Conservation (phyloP, 139 green algal genomes). For the Chlorella sp. region DNA sequence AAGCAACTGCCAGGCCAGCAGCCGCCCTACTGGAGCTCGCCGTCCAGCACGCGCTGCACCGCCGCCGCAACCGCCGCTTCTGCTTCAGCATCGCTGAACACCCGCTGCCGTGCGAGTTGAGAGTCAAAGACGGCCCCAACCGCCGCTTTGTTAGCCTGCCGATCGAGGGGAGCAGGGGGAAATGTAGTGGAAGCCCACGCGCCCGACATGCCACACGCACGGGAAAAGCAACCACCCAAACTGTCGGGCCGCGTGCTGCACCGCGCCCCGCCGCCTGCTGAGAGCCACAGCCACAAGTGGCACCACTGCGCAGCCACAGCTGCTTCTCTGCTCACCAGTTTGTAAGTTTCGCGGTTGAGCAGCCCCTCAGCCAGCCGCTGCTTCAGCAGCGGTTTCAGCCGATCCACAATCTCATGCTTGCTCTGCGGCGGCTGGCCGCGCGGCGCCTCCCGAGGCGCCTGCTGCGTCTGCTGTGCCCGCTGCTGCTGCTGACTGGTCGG, state of each 20-base stretch:
- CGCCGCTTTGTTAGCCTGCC: background rate
- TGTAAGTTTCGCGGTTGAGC: constrained; percentile 10
- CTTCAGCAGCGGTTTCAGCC: constrained; percentile 13
- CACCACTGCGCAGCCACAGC: background rate
- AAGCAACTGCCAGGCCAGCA: too few species aligned
- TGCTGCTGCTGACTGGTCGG: background rate
- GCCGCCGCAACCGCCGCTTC: background rate
- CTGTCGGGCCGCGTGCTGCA: background rate
- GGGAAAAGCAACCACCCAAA: too few species aligned
- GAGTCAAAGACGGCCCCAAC: background rate
- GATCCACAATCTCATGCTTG: constrained; percentile 2
- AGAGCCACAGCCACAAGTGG: too few species aligned
- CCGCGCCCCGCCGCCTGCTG: background rate
- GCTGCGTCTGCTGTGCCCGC: background rate
- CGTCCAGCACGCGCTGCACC: background rate
- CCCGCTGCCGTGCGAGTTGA: background rate
- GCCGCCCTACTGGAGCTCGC: background rate
- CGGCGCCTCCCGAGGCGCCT: background rate
- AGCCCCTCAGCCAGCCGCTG: background rate
- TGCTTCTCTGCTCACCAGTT: background rate
- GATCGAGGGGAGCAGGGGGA: background rate
- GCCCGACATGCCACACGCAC: too few species aligned
- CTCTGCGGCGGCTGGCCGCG: background rate
- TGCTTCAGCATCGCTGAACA: background rate
- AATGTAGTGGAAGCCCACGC: too few species aligned